These are phyloP conservation scores for Coprinellus micaceus DNA, from an alignment of 768 basidiomycete species.

Conservation along the genomic window DNA sequence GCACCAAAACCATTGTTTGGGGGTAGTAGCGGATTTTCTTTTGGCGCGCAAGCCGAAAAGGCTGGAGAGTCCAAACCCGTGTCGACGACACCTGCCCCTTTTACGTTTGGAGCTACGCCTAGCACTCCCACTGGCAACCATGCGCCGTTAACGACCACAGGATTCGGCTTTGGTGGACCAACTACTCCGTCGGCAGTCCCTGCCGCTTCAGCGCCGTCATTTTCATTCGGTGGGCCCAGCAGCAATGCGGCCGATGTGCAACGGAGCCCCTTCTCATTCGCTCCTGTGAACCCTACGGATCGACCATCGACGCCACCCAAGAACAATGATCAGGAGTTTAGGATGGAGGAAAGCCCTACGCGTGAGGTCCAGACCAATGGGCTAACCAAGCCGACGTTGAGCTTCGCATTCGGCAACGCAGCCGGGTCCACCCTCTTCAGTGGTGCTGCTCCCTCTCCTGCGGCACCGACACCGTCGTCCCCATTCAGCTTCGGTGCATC, in stretches of 20 bases:
- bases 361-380: slow-evolving; percentile 52
- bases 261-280: slow-evolving; percentile 55
- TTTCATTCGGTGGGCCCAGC: slow-evolving; percentile 50
- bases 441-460: slow-evolving; percentile 17
- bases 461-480: slow-evolving; percentile 17
- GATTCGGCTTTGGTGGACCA: slow-evolving; percentile 39
- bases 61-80: slow-evolving; percentile 14
- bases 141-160: slow-evolving; percentile 13
- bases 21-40: slow-evolving; percentile 13
- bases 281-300: slow-evolving; percentile 31
- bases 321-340: slow-evolving; percentile 61
- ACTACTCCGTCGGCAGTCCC: slow-evolving; percentile 25
- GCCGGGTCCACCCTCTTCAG: slow-evolving; percentile 29
- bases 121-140: slow-evolving; percentile 30
- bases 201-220: slow-evolving; percentile 27
- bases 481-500: slow-evolving; percentile 43
- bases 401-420: slow-evolving; percentile 44
- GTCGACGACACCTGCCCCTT: slow-evolving; percentile 26
- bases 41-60: slow-evolving; percentile 14
- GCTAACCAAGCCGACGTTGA: slow-evolving; percentile 36
- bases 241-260: slow-evolving; percentile 42
- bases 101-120: slow-evolving; percentile 43
- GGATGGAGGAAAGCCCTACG: slow-evolving; percentile 81
- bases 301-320: slow-evolving; percentile 66
- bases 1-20: slow-evolving; percentile 11